A percentile compares a stretch with the other conserved stretches of the same genome.
Conservation (phyloP, 345 rosid species). For the Corymbia maculata region DNA sequence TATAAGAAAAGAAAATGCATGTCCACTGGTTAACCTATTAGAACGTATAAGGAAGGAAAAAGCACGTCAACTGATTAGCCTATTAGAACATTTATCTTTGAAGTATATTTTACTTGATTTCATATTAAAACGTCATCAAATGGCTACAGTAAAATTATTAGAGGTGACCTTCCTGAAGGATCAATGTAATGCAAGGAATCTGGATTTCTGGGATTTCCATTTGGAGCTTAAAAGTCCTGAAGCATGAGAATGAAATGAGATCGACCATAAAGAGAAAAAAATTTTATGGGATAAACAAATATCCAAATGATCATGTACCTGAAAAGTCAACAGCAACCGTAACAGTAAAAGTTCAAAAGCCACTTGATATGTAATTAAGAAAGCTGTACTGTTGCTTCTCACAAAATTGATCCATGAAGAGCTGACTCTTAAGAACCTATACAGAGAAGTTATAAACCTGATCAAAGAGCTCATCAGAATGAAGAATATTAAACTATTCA, state of each 20-base stretch:
- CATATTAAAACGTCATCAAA: background rate
- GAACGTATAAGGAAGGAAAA: background rate
- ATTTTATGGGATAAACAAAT: background rate
- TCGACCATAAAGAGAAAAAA: background rate
- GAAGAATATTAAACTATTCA: background rate
- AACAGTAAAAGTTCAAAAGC: conserved; percentile 35
- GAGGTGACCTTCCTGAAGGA: conserved; percentile 35
- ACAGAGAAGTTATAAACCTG: background rate
- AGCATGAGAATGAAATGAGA: background rate
- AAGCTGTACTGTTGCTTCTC: conserved; percentile 58
- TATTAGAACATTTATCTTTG: background rate
- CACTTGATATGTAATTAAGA: conserved; percentile 63
- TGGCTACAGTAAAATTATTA: background rate
- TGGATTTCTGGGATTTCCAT: background rate
- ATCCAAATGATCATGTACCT: conserved; percentile 11
- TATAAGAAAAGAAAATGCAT: background rate
- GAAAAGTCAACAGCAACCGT: conserved; percentile 79
- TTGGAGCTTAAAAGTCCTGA: background rate
- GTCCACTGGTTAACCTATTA: background rate
- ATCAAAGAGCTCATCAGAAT: background rate
- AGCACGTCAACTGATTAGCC: background rate
- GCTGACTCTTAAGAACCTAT: conserved; percentile 60
- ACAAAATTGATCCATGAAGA: conserved; percentile 44
- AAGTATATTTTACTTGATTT: background rate
- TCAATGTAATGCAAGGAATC: conserved; percentile 19